Conservation (phyloP, 2,329 filamentous ascomycete species). For the Neopestalotiopsis sp. region DNA sequence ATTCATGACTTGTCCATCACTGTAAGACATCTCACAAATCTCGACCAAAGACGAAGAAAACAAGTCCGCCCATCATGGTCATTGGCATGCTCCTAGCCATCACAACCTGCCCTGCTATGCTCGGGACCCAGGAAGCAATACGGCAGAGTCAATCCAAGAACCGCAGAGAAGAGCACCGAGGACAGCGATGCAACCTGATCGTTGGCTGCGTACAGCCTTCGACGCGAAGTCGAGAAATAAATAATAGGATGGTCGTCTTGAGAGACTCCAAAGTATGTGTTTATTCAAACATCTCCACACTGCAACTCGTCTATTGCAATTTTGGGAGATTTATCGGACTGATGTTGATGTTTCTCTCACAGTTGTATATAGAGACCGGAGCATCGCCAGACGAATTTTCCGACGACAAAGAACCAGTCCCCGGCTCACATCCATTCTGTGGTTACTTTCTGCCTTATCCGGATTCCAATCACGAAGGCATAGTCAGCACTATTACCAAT, state of each 20-base stretch:
- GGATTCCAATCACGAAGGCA: conserved; percentile 49
- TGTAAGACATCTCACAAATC: not conserved
- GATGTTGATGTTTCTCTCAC: not conserved
- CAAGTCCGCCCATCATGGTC: conserved; percentile 37
- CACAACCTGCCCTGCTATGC: conserved; percentile 46
- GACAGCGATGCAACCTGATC: conserved; percentile 52
- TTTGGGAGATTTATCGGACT: not conserved
- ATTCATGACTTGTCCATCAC: not conserved
- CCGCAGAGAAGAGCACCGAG: conserved; percentile 53
- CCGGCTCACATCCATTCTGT: conserved; percentile 54
- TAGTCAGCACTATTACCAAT: conserved; percentile 54
- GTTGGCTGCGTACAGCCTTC: conserved; percentile 50
- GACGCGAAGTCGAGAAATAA: conserved; percentile 46
- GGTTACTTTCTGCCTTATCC: conserved; percentile 65
- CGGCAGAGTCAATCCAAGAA: conserved; percentile 54
- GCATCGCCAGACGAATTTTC: conserved; percentile 28
- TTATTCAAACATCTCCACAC: not conserved
- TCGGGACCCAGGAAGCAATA: conserved; percentile 54
- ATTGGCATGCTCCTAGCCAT: conserved; percentile 47
- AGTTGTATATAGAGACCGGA: conserved; percentile 53
- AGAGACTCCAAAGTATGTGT: conserved; percentile 45
- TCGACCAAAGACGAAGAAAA: not conserved
- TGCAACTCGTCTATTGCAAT: no score
- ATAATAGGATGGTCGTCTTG: conserved; percentile 49
- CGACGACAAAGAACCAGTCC: conserved; percentile 29